phyloP scores from a whole-genome alignment of 139 green algal genomes.

The Chlamydomonas urium region DNA sequence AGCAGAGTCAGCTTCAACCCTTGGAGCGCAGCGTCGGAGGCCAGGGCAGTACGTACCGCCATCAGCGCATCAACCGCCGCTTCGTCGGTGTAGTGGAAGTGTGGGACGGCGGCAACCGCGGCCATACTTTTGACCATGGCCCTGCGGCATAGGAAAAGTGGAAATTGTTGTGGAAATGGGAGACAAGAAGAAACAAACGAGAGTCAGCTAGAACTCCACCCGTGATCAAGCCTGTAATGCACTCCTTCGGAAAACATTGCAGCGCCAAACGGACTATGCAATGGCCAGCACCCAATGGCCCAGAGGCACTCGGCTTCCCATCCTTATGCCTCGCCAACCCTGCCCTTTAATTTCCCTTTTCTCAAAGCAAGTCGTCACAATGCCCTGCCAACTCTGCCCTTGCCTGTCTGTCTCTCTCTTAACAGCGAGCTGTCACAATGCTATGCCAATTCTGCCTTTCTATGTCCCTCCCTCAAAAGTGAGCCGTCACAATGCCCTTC shows the following conservation, averaged over 20 bases:
- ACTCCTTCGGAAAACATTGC: too few relatives aligned
- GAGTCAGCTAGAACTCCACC: not conserved
- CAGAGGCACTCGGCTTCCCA: not conserved
- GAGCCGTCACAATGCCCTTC: too few relatives aligned
- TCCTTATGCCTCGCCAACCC: not conserved
- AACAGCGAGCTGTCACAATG: too few relatives aligned
- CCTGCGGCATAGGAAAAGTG: conserved; percentile 19
- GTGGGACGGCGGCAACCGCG: conserved; percentile 55
- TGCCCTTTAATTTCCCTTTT: too few relatives aligned
- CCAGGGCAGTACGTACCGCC: conserved; percentile 40
- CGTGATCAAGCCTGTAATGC: not conserved
- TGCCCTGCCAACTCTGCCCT: too few relatives aligned
- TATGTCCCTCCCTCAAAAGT: too few relatives aligned
- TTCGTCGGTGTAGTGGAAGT: conserved; percentile 64
- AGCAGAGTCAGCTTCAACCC: conserved; percentile 75
- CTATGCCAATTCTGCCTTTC: too few relatives aligned
- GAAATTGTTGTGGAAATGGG: not conserved
- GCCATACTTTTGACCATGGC: conserved; percentile 81
- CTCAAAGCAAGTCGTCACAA: too few relatives aligned
- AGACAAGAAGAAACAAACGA: not conserved
- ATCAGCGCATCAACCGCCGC: conserved; percentile 53
- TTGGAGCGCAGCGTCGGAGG: conserved; percentile 15
- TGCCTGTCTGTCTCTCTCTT: too few relatives aligned
- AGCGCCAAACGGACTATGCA: not conserved
- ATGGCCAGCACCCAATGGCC: not conserved